A percentile compares a stretch with the other conserved stretches of the same genome.
Evolutionary conservation across 495 filamentous ascomycete species (phyloP).

Genomic region (Penicillium psychrofluorescens): DNA sequence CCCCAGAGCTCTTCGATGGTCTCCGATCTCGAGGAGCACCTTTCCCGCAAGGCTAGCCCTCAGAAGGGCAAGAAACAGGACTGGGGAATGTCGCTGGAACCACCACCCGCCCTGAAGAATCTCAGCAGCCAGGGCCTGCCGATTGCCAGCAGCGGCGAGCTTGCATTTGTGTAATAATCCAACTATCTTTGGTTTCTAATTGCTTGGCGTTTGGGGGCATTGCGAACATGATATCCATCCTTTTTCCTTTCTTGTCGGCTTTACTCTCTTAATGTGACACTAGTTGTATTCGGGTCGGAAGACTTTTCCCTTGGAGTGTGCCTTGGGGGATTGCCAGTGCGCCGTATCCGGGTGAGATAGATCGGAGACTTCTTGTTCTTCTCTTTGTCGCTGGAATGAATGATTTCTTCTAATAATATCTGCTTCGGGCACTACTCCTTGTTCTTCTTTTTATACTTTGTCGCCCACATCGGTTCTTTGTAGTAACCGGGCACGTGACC

Average conservation of each 20-base stretch:
- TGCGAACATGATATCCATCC: conserved; percentile 27
- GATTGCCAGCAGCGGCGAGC: conserved; percentile 21
- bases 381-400: neutral
- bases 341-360: too few relatives aligned
- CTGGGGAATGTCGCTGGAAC: conserved; percentile 9
- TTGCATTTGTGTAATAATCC: conserved; percentile 23
- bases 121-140: conserved; percentile 14
- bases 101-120: conserved; percentile 11
- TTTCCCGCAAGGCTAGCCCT: conserved; percentile 15
- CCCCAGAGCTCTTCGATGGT: conserved; percentile 19
- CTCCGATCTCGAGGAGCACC: conserved; percentile 20
- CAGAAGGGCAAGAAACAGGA: conserved; percentile 3
- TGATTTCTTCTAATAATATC: too few relatives aligned
- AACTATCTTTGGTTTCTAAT: neutral
- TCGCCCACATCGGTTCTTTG: neutral
- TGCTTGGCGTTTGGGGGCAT: conserved; percentile 12
- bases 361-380: neutral
- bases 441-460: too few relatives aligned
- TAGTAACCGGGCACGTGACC: too few relatives aligned
- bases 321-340: too few relatives aligned
- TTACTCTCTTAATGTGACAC: neutral
- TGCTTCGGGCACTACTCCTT: neutral
- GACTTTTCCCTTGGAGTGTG: too few relatives aligned
- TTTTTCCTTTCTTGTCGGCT: conserved; percentile 6
- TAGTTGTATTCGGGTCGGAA: too few relatives aligned